Evolutionary conservation across 208 protist genomes (phyloP).

Genomic region (Trypanosoma vivax): DNA sequence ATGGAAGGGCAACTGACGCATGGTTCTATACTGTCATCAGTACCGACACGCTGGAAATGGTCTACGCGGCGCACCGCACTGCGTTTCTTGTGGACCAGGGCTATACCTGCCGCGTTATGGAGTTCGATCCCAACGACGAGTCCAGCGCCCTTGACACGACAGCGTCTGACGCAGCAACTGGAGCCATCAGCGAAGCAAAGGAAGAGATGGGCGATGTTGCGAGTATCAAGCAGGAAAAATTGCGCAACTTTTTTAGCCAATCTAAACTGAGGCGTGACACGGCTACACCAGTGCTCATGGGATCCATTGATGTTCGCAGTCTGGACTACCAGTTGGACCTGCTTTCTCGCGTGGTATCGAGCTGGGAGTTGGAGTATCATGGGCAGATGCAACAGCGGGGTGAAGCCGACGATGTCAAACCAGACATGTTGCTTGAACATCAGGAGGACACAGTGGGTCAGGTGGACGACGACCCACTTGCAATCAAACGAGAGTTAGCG

Average conservation of each 20-base stretch:
- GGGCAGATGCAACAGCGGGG: conserved; percentile 22
- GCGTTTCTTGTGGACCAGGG: conserved; percentile 97
- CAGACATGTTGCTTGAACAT: conserved; percentile 4
- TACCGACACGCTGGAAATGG: conserved; percentile 96
- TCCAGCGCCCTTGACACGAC: conserved; percentile 4
- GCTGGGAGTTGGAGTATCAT: conserved; percentile 71
- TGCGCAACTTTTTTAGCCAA: conserved; percentile 49
- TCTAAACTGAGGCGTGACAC: conserved; percentile 32
- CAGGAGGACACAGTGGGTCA: conserved; percentile 25
- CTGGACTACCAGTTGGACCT: conserved; percentile 66
- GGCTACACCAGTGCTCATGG: not conserved
- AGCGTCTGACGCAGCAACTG: conserved; percentile 8
- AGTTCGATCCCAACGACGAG: conserved; percentile 32
- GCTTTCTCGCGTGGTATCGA: conserved; percentile 72
- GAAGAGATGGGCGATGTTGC: conserved; percentile 63
- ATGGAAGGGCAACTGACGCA: conserved; percentile 91
- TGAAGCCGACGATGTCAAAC: conserved; percentile 21
- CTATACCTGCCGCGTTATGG: conserved; percentile 80
- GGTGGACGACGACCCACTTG: conserved; percentile 15
- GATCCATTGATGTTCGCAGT: conserved; percentile 9
- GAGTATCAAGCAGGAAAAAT: conserved; percentile 70
- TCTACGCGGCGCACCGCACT: conserved; percentile 95
- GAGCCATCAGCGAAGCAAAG: no score
- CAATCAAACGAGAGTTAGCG: conserved; percentile 68
- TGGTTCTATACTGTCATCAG: conserved; percentile 99